Conservation (phyloP, 176 grass and related monocot species). For the Carex parvula region DNA sequence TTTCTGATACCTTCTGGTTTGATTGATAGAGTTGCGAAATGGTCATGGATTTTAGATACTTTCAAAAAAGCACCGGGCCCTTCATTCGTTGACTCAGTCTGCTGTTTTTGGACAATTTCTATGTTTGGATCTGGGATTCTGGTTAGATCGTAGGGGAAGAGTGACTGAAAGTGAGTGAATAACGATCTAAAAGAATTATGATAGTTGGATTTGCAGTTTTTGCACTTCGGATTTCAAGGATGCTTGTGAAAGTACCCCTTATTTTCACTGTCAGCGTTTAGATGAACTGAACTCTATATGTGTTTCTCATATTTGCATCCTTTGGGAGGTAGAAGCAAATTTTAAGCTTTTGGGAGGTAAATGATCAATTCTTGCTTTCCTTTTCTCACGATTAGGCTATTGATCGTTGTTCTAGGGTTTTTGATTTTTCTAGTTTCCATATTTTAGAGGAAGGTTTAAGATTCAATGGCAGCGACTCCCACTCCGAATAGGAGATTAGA, state of each 20-base stretch:
- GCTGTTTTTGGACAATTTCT: neutral
- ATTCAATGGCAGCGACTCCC: no score
- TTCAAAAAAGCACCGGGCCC: neutral
- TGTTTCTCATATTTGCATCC: neutral
- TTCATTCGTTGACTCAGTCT: neutral
- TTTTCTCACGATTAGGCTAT: no score
- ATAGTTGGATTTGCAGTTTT: neutral
- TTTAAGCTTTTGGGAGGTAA: neutral
- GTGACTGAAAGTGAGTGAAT: neutral
- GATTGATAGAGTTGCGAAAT: neutral
- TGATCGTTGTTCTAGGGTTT: no score
- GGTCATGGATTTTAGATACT: neutral
- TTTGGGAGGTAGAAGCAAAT: neutral
- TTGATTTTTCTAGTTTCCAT: no score
- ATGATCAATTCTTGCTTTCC: no score
- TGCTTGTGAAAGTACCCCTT: neutral
- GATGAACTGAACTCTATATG: neutral
- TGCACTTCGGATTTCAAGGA: neutral
- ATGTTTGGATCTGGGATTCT: neutral
- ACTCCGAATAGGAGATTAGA: no score
- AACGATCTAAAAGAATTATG: neutral
- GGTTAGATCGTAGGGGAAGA: neutral
- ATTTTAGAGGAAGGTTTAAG: no score
- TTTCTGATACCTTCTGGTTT: conserved; percentile 8
- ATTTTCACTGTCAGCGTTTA: neutral